phyloP scores from a whole-genome alignment of 2,329 filamentous ascomycete species.

The Fusarium torreyae region DNA sequence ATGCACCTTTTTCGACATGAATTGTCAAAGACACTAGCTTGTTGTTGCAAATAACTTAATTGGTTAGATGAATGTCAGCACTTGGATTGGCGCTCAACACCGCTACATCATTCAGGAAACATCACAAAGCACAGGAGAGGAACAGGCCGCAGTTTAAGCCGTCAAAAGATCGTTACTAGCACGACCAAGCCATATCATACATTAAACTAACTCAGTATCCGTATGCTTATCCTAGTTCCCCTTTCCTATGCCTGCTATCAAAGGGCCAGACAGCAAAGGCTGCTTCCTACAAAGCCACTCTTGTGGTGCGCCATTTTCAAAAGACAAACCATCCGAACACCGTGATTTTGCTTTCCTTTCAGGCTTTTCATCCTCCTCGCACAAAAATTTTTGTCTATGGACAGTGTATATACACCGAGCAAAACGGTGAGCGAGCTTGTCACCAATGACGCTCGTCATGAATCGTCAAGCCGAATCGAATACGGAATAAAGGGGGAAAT shows the following conservation, averaged over 20 bases:
- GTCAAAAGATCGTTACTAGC: constrained; percentile 32
- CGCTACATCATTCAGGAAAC: not conserved
- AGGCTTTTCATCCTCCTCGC: constrained; percentile 25
- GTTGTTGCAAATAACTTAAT: no score
- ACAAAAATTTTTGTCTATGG: constrained; percentile 20
- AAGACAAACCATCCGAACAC: constrained; percentile 38
- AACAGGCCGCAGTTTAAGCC: constrained; percentile 21
- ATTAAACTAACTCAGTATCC: constrained; percentile 47
- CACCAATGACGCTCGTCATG: constrained; percentile 38
- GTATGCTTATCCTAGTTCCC: constrained; percentile 41
- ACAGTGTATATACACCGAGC: constrained; percentile 41
- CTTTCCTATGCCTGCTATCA: constrained; percentile 17
- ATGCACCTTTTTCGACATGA: not conserved
- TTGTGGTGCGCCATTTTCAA: constrained; percentile 31
- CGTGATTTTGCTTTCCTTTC: constrained; percentile 23
- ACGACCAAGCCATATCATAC: constrained; percentile 47
- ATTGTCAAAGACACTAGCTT: not conserved
- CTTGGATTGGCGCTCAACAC: no score
- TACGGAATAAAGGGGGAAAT: constrained; percentile 30
- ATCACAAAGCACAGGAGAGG: constrained; percentile 5
- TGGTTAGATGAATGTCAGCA: no score
- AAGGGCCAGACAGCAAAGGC: constrained; percentile 24
- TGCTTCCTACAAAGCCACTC: constrained; percentile 14
- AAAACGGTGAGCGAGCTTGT: constrained; percentile 27
- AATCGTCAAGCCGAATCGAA: constrained; percentile 45